Evolutionary conservation across 495 filamentous ascomycete genomes (phyloP).

Genomic region (Tuber brumale): DNA sequence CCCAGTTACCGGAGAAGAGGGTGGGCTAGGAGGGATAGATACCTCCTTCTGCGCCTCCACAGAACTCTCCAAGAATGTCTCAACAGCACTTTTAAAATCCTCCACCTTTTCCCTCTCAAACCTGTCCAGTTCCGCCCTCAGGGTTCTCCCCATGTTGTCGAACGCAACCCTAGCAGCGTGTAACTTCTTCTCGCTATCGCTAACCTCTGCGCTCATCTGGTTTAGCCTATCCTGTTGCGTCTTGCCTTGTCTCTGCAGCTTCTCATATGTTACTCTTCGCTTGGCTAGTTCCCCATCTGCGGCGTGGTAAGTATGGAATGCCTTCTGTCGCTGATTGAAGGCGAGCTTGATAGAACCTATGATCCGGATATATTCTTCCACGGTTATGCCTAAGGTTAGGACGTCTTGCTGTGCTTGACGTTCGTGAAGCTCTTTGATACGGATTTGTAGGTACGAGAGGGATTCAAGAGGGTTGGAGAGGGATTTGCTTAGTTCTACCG

Average conservation of each 20-base stretch:
- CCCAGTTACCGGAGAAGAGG: neutral
- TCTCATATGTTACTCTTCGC: conserved; percentile 77
- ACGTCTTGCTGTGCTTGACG: conserved; percentile 97
- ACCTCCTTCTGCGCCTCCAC: conserved; percentile 99
- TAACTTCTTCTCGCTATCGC: conserved; percentile 86
- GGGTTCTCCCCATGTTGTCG: conserved; percentile 93
- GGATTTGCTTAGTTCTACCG: conserved; percentile 42
- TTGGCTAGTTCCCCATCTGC: conserved; percentile 86
- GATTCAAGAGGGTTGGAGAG: conserved; percentile 82
- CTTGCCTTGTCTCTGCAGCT: conserved; percentile 84
- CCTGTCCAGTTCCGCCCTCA: conserved; percentile 82
- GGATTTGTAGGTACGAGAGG: conserved; percentile 83
- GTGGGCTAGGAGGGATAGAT: conserved; percentile 37
- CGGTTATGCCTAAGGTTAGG: conserved; percentile 89
- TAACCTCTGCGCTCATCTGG: conserved; percentile 84
- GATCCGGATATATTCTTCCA: conserved; percentile 95
- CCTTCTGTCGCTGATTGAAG: conserved; percentile 86
- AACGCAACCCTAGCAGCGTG: conserved; percentile 84
- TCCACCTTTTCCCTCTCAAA: conserved; percentile 98
- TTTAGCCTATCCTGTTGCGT: conserved; percentile 90
- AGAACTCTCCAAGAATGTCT: conserved; percentile 92
- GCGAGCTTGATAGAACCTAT: conserved; percentile 90
- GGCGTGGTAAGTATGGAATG: conserved; percentile 83
- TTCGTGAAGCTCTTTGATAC: conserved; percentile 90
- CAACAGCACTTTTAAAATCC: conserved; percentile 96